These are phyloP conservation scores for Wickerhamiella sorbophila DNA, from an alignment of 805 yeast species.

Conservation along the genomic window DNA sequence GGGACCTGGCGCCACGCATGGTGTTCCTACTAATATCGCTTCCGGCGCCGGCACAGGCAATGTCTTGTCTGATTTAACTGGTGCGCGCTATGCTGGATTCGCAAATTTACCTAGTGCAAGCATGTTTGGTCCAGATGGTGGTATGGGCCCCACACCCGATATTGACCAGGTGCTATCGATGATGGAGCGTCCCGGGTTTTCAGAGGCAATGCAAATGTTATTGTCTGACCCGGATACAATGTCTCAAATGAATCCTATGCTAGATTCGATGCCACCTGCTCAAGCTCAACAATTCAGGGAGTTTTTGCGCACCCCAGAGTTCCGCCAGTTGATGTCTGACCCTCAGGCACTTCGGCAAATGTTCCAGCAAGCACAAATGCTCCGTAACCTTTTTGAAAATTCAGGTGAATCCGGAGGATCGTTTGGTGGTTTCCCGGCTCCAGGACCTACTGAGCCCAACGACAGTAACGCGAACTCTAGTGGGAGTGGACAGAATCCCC, in stretches of 20 bases:
- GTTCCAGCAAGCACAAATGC: slow-evolving; percentile 41
- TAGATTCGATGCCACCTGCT: slow-evolving; percentile 79
- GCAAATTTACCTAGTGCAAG: slow-evolving; percentile 75
- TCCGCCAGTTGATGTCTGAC: slow-evolving; percentile 65
- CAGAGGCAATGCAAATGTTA: slow-evolving; percentile 58
- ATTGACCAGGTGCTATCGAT: slow-evolving; percentile 60
- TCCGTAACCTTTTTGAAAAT: slow-evolving; percentile 34
- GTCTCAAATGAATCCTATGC: slow-evolving; percentile 55
- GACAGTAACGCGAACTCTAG: slow-evolving; percentile 15
- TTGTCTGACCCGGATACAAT: slow-evolving; percentile 32
- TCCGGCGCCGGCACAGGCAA: slow-evolving; percentile 83
- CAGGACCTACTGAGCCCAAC: slow-evolving; percentile 17
- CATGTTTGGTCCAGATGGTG: slow-evolving; percentile 92
- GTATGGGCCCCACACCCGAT: slow-evolving; percentile 63
- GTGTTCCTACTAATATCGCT: slow-evolving; percentile 64
- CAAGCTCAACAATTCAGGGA: slow-evolving; percentile 63
- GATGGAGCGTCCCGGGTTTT: slow-evolving; percentile 71
- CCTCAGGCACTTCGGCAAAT: slow-evolving; percentile 76
- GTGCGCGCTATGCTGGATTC: slow-evolving; percentile 91
- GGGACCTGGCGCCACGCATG: slow-evolving; percentile 15
- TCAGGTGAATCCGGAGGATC: slow-evolving; percentile 30
- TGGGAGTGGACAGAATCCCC: slow-evolving; percentile 6
- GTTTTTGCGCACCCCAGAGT: slow-evolving; percentile 68
- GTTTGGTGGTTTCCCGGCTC: slow-evolving; percentile 21
- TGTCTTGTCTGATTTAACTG: slow-evolving; percentile 82